Base-by-base conservation (phyloP, 2,329 filamentous ascomycete species). In the Arthrobotrys sinensis region DNA sequence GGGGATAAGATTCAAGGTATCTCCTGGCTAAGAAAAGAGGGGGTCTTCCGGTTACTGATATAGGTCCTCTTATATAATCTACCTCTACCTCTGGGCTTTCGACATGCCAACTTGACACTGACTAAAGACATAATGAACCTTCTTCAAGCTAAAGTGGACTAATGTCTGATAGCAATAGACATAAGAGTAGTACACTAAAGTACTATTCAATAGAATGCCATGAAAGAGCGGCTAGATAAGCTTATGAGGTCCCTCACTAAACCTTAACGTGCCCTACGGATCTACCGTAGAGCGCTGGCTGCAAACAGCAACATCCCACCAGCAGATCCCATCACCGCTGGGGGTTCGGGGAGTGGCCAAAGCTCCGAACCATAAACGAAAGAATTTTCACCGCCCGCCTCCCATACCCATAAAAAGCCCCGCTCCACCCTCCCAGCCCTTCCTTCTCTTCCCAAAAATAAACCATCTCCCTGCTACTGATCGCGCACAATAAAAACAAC, bases 321-420 rank as follows among this genome's bases (percentile, higher is more conserved):
- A 43, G 66, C 36, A 36, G 66, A 70, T 70, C 66, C 45, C 36
- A 55, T 28, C 14, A 14, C 45, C 48, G 36, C 36, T 38, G 32
- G 12, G n/a, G 52, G 32, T 24, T 36, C 32, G 16, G 14, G 45
- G 16, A 21, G 50, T 60, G 70, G 70, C 62, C 70, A 67, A 67
- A 75, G 70, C 70, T 66, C 63, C 67, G 70, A 67, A 75, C 65
- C 62, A 75, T 52, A 62, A 65, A 67, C 12, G 43, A 67, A 34
- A 67, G 52, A 66, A 67, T 67, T 67, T 67, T 53, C 43, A n/a
- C 16, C 11, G 55, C 11, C 12, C 45, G 1, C 32, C 19, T 38
- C 63, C 16, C 14, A 11, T 34, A 43, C 32, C 38, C 34, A 40
- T 52, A 60, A 55, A 55, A 55, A 14, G 14, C 52, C 52, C 52